Evolutionary conservation across 148 eudicot genomes (phyloP), one percentile per base, ranked within the genome.

Genomic region (Polygonum aviculare): DNA sequence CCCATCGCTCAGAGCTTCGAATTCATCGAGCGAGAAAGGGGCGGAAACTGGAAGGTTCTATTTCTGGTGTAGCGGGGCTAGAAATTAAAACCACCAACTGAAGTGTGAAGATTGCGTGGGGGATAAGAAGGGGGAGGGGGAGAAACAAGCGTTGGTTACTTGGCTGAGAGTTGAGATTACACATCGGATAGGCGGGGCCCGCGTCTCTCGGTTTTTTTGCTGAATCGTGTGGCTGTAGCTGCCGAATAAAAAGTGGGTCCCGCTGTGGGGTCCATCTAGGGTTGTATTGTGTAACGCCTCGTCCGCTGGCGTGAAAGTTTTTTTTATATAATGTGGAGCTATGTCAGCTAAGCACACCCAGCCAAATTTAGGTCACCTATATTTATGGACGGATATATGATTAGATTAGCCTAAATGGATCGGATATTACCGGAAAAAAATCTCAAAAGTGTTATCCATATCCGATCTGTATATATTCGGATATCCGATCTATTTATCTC

Each of bases 1-100:
- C 98, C 98, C 98, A 94, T 94, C 77, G 76, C 57, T 26, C 62
- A 31, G 33, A 75, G 70, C n/a, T 26, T 75, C 35, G 18, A 45
- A 40, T 7, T 44, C 69, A 41, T 60, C 18, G 70, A 57, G 7
- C 31, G 39, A 62, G 55, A 51, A n/a, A 4, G 39, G 26, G 16
- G 3, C 39, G 31, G 39, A 62, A 26, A 9, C 12, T 31, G 38
- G 11, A 26, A 31, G 6, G 6, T 62, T 62, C 69, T 18, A 62
- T 62, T 15, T 62, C 39, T 62, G 69, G 31, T 12, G 18, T 0
- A 57, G 63, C 63, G 2, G 10, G 31, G 63, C 33, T 67, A 67
- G 44, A 26, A 26, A 26, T 26, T 26, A 26, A 26, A 5, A 67
- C 72, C 19, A 67, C 72, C 44, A 62, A 15, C 40, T 36, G n/a